Base-by-base conservation (phyloP, 208 protist genomes). In the Wallacemonas sp. region DNA sequence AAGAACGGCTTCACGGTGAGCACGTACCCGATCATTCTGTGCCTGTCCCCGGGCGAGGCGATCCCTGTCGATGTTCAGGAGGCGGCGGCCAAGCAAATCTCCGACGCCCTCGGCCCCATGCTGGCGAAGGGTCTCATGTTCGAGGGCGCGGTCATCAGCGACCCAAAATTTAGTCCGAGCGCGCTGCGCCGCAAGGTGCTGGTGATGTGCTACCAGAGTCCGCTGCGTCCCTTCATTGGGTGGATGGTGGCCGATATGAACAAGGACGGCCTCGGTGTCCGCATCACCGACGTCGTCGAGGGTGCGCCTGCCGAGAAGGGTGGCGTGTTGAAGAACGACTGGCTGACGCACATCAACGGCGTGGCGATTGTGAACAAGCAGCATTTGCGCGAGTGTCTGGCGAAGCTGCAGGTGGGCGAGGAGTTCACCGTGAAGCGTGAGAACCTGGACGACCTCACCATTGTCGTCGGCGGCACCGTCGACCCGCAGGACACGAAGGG, bases 241-340 rank as follows among this genome's bases (percentile, higher is more conserved):
- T 88, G 88, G 61, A 54, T 92, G 56, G 85, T 96, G 41, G 90
- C 90, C 21, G 90, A 96, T 61, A 93, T 96, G 90, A 86, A 88
- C 69, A 88, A 88, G 64, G 87, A 96, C 66, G 87, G 87, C 32
- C 79, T 96, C 32, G 90, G 90, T 19, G 90, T 96, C 26, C 90
- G 90, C 48, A 83, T 96, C 46, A 92, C 90, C 11, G 79, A 92
- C 69, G 87, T 96, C 36, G 71, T 93, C 67, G 78, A 86, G 44
- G 74, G 80, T 16, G 90, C 90, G 14, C 90, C 90, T 16, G 90
- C 90, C 48, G 78, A 86, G 30, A 96, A 96, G 72, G 76, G 75
- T 17, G 87, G 90, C 29, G 65, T 96, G 19, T 30, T 83, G 38
- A 92, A 87, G 70, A 88, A 96, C 65, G 90, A 96, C 66, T 96